Base-by-base conservation (phyloP, 495 filamentous ascomycete species). In the Apodospora peruviana region DNA sequence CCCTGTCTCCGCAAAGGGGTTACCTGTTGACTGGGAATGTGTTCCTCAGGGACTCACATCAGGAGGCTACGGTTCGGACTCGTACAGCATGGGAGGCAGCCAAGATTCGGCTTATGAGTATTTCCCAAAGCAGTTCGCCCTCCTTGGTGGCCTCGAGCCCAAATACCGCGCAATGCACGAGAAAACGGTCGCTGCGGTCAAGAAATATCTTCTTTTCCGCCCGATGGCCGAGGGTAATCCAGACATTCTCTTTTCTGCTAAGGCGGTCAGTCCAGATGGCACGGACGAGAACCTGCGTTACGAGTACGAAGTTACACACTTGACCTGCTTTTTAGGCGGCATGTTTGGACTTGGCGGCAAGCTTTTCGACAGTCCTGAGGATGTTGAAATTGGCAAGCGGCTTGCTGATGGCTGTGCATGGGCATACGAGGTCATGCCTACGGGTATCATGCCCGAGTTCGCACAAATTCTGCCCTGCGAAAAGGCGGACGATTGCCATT, bases 91-190 rank as follows among this genome's bases (percentile, higher is more conserved):
- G 62, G 94, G 90, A 38, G 90, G 85, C 46, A 81, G 82, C 65
- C 85, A 90, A 46, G 93, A 97, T 63, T 95, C 89, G 14, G 83
- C 88, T 2, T 97, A 96, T 63, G 93, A 98, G 62, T 98, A 98
- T 63, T 76, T 98, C 43, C 86, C 94, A 20, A 98, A 98, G 61
- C 67, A 84, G 61, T 85, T 75, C 58, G 52, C 85, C 5, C 79
- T 98, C 20, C 79, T 97, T 12, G 94, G 93, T 46, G 94, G 91
- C 10, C 68, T 82, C 21, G 84, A 83, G 45, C 76, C 83, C 3
- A 88, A 94, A 64, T 98, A 98, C 63, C 77, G 75, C 45, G 75
- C 70, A 12, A 85, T 97, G 84, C 94, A 96, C 62, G 75, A 84
- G 44, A 82, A 78, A 45, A 79, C 83, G 20, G 79, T 82, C 43